Conservation (phyloP, 805 yeast species). For the Candida succiphila region DNA sequence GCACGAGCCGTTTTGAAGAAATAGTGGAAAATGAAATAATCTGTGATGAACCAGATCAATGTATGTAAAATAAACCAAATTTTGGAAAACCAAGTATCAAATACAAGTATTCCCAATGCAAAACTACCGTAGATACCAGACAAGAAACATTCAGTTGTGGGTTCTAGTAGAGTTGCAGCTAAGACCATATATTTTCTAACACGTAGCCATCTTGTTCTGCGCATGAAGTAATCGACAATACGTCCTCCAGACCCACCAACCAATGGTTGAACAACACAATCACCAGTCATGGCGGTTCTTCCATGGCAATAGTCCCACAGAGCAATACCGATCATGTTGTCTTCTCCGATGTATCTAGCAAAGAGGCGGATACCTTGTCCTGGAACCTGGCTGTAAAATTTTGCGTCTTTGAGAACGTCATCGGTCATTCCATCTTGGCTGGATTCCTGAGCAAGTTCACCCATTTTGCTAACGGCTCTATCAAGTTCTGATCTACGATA, state of each 20-base stretch:
- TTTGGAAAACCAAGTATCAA: constrained; percentile 22
- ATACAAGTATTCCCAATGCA: constrained; percentile 39
- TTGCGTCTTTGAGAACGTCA: constrained; percentile 21
- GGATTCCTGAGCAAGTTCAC: constrained; percentile 15
- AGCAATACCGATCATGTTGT: constrained; percentile 84
- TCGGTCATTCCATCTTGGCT: constrained; percentile 24
- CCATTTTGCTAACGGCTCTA: constrained; percentile 36
- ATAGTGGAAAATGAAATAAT: constrained; percentile 34
- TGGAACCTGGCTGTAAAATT: constrained; percentile 13
- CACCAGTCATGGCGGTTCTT: constrained; percentile 71
- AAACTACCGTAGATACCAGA: constrained; percentile 59
- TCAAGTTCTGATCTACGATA: constrained; percentile 63
- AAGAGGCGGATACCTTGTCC: constrained; percentile 56
- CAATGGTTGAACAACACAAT: constrained; percentile 70
- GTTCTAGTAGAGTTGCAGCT: constrained; percentile 77
- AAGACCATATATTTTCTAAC: constrained; percentile 83
- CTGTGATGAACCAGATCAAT: constrained; percentile 53
- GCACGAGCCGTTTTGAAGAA: not conserved
- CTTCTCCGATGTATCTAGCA: constrained; percentile 81
- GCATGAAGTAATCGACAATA: constrained; percentile 44
- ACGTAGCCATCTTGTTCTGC: constrained; percentile 79
- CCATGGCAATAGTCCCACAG: constrained; percentile 63
- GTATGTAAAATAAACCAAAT: constrained; percentile 42
- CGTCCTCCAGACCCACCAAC: constrained; percentile 15
- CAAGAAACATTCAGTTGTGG: constrained; percentile 70